Percentiles rank a stretch among this genome's conserved stretches.
These are phyloP conservation scores for Sphaerulina populicola DNA, from an alignment of 2,329 filamentous ascomycete genomes.

Conservation along the genomic window DNA sequence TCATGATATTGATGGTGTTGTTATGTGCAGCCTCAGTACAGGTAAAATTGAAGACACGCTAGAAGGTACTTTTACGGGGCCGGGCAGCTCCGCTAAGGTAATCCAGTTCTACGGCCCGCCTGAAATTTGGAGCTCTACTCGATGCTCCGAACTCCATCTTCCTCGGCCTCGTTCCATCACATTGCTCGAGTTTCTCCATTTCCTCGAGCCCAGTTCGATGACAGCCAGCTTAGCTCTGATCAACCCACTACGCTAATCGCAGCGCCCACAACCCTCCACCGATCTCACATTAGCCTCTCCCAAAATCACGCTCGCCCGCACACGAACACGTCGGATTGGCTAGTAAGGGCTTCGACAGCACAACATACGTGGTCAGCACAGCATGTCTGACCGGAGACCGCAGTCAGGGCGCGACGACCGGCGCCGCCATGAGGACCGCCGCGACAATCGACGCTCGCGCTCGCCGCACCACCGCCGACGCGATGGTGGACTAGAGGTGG, in stretches of 20 bases:
- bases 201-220: background rate
- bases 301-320: background rate
- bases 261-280: background rate
- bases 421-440: slow-evolving; percentile 34
- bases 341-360: slow-evolving; percentile 26
- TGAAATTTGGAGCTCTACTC: too few species aligned
- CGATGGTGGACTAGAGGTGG: slow-evolving; percentile 50
- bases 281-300: slow-evolving; percentile 5
- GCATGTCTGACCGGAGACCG: slow-evolving; percentile 33
- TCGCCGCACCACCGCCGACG: slow-evolving; percentile 61
- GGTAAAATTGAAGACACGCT: too few species aligned
- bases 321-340: slow-evolving; percentile 4
- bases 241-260: background rate
- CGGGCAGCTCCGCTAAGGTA: too few species aligned
- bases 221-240: background rate
- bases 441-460: slow-evolving; percentile 57
- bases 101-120: too few species aligned
- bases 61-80: too few species aligned
- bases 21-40: too few species aligned
- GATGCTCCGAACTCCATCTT: too few species aligned
- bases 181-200: background rate
- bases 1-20: too few species aligned
- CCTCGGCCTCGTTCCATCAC: background rate
- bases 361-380: slow-evolving; percentile 20
- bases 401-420: slow-evolving; percentile 41